These are phyloP conservation scores for Rhododendron ferrugineum DNA, from an alignment of 148 eudicot species.

Conservation along the genomic window DNA sequence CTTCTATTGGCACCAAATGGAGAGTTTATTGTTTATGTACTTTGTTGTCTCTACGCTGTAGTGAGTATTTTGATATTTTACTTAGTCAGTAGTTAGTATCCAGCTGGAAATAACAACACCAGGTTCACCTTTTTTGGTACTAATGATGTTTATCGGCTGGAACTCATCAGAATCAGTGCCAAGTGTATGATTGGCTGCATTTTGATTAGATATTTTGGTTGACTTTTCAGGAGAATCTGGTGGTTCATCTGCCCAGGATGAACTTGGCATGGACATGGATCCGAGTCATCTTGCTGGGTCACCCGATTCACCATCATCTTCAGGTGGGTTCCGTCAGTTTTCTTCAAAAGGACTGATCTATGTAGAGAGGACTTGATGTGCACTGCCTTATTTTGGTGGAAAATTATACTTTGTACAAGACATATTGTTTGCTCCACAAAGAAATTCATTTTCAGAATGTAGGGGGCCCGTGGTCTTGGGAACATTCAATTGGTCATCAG, in stretches of 20 bases:
- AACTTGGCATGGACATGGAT: slow-evolving; percentile 68
- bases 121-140: neutral
- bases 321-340: slow-evolving; percentile 99
- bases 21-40: neutral
- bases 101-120: neutral
- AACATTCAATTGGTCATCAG: slow-evolving; percentile 62
- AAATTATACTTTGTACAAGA: slow-evolving; percentile 60
- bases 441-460: slow-evolving; percentile 60
- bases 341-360: slow-evolving; percentile 93
- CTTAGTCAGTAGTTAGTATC: neutral
- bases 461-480: slow-evolving; percentile 90
- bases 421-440: slow-evolving; percentile 62
- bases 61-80: neutral
- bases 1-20: neutral
- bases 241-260: slow-evolving; percentile 64
- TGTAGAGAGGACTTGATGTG: slow-evolving; percentile 91
- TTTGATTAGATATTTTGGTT: slow-evolving; percentile 11
- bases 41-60: neutral
- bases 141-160: neutral
- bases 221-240: slow-evolving; percentile 66
- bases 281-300: slow-evolving; percentile 49
- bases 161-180: neutral
- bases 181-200: neutral
- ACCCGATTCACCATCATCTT: slow-evolving; percentile 92
- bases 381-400: slow-evolving; percentile 69